Conservation (phyloP, 1,284 basidiomycete species). For the Tylopilus sp. region DNA sequence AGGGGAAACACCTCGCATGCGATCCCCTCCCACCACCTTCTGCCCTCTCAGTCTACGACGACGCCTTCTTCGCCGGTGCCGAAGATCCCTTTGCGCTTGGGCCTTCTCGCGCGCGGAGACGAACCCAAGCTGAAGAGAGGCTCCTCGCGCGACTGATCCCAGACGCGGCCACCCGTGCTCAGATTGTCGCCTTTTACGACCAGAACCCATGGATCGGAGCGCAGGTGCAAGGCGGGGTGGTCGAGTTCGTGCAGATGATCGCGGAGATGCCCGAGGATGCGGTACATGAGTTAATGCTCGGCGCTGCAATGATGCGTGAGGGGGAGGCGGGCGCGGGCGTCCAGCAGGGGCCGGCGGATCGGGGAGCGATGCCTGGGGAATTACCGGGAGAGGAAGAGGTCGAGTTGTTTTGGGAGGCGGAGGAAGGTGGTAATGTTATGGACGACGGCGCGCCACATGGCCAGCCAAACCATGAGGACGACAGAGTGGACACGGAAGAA, state of each 20-base stretch:
- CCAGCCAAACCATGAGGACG: constrained; percentile 26
- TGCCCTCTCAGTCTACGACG: constrained; percentile 59
- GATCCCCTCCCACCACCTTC: constrained; percentile 77
- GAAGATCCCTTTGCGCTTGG: constrained; percentile 45
- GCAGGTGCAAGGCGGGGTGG: constrained; percentile 60
- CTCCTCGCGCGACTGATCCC: constrained; percentile 54
- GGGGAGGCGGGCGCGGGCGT: constrained; percentile 32
- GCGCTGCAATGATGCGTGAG: constrained; percentile 36
- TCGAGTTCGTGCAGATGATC: constrained; percentile 58
- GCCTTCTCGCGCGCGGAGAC: constrained; percentile 35
- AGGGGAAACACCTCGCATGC: constrained; percentile 60
- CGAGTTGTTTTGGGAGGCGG: constrained; percentile 26
- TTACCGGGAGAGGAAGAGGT: constrained; percentile 19
- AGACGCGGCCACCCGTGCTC: constrained; percentile 50
- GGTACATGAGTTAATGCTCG: constrained; percentile 55
- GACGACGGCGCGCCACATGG: constrained; percentile 8
- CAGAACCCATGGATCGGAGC: constrained; percentile 40
- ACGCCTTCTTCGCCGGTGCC: constrained; percentile 64
- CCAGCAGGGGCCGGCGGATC: constrained; percentile 41
- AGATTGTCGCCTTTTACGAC: constrained; percentile 44
- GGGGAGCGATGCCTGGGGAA: constrained; percentile 36
- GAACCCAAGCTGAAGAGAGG: constrained; percentile 46
- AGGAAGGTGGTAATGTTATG: constrained; percentile 21
- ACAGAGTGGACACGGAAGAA: constrained; percentile 30
- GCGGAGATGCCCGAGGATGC: constrained; percentile 56